Base-by-base conservation (phyloP, 2,329 filamentous ascomycete genomes). In the Helotiales sp. region DNA sequence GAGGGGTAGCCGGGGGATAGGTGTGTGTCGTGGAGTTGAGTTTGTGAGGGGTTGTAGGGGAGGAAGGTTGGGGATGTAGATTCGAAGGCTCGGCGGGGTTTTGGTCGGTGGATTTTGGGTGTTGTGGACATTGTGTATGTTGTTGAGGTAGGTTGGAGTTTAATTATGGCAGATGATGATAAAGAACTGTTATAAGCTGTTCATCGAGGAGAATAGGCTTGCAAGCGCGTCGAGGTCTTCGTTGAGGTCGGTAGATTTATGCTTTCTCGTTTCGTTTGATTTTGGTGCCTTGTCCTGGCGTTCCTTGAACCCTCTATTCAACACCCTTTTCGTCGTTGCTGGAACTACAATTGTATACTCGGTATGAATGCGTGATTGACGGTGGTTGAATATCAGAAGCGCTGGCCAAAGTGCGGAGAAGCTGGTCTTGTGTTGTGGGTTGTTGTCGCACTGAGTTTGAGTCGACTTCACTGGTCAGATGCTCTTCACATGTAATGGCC, bases 51-150 rank as follows among this genome's bases (percentile, higher is more conserved):
- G n/a, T n/a, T n/a, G n/a, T n/a, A n/a, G 4, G 36, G 36, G 4
- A 19, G 36, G 7, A 15, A 13, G 22, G 22, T 13, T 19, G 40
- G 8, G 4, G 40, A 25, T 8, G 40, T 44, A 4, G 19, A 27
- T 29, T 87, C 81, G 75, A 93, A 93, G 15, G 87, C 81, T 44
- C 90, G 84, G 58, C 88, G 84, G 22, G 90, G 88, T 60, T 87
- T 81, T 5, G 91, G 91, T 49, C 87, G 86, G 62, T 89, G 70
- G 63, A 91, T 75, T 34, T 79, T 79, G 56, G 84, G 82, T 40
- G 59, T 53, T 3, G 63, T 50, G 17, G 55, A 46, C 51, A 57
- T 60, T 36, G 22, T 48, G 30, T 17, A 8, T 9, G 31, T 19
- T 40, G 22, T 30, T 29, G n/a, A 19, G 2, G 9, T 12, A 15